These are phyloP conservation scores for Metarhizium anisopliae DNA, from an alignment of 2,329 filamentous ascomycete genomes.

Conservation along the genomic window DNA sequence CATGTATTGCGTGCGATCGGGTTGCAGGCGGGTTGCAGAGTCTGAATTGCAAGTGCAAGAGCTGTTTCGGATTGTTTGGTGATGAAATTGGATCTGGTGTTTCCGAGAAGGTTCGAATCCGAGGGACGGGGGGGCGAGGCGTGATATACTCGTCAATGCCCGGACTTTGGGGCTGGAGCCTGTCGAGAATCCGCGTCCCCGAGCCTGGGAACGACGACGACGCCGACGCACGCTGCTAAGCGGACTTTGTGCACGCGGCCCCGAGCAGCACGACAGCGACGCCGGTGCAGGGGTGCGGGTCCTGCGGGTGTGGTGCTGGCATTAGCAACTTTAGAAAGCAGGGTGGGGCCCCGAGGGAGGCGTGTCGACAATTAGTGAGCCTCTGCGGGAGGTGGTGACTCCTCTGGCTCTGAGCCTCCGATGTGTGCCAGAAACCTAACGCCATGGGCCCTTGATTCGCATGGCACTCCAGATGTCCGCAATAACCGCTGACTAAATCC, in stretches of 20 bases:
- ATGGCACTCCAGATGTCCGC: neutral
- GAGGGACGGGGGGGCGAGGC: neutral
- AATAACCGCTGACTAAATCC: constrained; percentile 13
- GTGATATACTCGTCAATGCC: constrained; percentile 5
- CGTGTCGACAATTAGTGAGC: neutral
- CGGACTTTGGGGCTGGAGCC: constrained; percentile 6
- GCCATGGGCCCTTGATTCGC: constrained; percentile 2
- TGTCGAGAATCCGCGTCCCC: neutral
- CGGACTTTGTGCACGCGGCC: constrained; percentile 25
- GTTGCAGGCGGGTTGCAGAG: neutral
- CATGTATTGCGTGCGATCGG: neutral
- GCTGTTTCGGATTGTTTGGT: neutral
- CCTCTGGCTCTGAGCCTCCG: neutral
- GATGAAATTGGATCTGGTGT: constrained; percentile 1
- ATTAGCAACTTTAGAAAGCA: neutral
- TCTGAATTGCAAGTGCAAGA: neutral
- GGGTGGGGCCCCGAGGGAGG: neutral
- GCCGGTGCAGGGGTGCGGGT: constrained; percentile 9
- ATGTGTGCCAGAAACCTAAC: neutral
- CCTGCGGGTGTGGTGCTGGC: neutral
- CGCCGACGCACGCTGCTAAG: constrained; percentile 13
- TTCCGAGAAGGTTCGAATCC: neutral
- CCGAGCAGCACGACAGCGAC: constrained; percentile 17
- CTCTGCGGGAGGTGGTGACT: neutral
- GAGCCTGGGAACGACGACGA: constrained; percentile 9